phyloP scores from a whole-genome alignment of 2,329 filamentous ascomycete species.

The Microsporum ferrugineum region DNA sequence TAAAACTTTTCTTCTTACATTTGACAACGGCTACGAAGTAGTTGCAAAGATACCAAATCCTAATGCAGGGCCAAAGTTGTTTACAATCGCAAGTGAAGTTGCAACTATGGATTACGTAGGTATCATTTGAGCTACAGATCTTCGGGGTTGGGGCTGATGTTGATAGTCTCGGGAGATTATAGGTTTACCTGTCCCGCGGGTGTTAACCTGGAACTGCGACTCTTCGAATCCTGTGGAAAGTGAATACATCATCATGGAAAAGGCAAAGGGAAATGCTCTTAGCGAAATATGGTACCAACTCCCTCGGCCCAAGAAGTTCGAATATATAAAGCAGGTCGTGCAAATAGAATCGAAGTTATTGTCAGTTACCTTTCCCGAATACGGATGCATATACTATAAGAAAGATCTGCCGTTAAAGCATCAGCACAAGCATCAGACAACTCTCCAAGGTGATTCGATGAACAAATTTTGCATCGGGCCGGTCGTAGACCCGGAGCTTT shows the following conservation, averaged over 20 bases:
- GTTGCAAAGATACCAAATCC: slow-evolving; percentile 22
- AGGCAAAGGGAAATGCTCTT: slow-evolving; percentile 14
- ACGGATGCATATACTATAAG: slow-evolving; percentile 14
- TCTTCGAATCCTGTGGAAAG: slow-evolving; percentile 13
- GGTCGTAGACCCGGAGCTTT: slow-evolving; percentile 13
- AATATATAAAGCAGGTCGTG: slow-evolving; percentile 12
- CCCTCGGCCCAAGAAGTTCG: neutral
- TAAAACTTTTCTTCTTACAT: slow-evolving; percentile 27
- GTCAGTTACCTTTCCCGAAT: slow-evolving; percentile 14
- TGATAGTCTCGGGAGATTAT: slow-evolving; percentile 19
- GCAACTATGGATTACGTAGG: slow-evolving; percentile 20
- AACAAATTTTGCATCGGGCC: slow-evolving; percentile 15
- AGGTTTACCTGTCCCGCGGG: slow-evolving; percentile 6
- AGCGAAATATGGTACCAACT: slow-evolving; percentile 6
- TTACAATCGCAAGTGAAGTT: slow-evolving; percentile 18
- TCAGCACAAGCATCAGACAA: neutral
- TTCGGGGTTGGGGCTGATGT: slow-evolving; percentile 18
- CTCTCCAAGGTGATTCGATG: slow-evolving; percentile 14
- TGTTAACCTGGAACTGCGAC: slow-evolving; percentile 7
- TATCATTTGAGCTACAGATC: neutral
- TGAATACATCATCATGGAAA: slow-evolving; percentile 20
- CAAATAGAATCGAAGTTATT: slow-evolving; percentile 18
- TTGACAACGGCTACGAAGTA: slow-evolving; percentile 21
- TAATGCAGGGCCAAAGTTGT: slow-evolving; percentile 17
- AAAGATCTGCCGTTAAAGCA: slow-evolving; percentile 2